phyloP scores from a whole-genome alignment of 805 yeast species.

The Torulaspora indica region DNA sequence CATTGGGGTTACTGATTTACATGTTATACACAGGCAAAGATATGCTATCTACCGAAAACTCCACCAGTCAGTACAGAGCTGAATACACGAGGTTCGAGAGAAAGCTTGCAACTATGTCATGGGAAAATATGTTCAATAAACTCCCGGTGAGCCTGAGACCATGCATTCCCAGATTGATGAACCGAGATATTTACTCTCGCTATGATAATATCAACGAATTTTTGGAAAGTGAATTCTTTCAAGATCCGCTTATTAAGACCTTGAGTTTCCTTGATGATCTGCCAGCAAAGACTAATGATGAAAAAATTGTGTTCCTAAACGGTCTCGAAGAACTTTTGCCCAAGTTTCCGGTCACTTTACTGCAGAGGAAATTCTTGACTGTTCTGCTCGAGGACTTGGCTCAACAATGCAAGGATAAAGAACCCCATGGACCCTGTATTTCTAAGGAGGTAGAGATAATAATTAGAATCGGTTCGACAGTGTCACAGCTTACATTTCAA shows the following conservation, averaged over 20 bases:
- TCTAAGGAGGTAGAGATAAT: constrained; percentile 45
- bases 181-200: constrained; percentile 50
- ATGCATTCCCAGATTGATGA: constrained; percentile 48
- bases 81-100: constrained; percentile 48
- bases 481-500: constrained; percentile 74
- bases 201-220: constrained; percentile 51
- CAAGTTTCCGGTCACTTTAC: constrained; percentile 54
- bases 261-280: constrained; percentile 79
- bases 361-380: constrained; percentile 70
- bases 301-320: constrained; percentile 61
- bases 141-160: constrained; percentile 53
- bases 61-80: constrained; percentile 56
- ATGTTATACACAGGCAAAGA: constrained; percentile 58
- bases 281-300: constrained; percentile 64
- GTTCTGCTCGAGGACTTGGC: constrained; percentile 51
- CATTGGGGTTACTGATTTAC: constrained; percentile 73
- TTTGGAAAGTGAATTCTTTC: constrained; percentile 68
- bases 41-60: constrained; percentile 48
- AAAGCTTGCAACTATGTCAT: constrained; percentile 39
- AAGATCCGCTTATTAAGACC: constrained; percentile 76
- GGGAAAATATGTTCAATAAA: constrained; percentile 45
- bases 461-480: constrained; percentile 54
- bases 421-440: constrained; percentile 42
- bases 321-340: constrained; percentile 53
- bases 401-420: constrained; percentile 35